These are phyloP conservation scores for Senecio squalidus DNA, from an alignment of 140 eudicot genomes.

Conservation along the genomic window DNA sequence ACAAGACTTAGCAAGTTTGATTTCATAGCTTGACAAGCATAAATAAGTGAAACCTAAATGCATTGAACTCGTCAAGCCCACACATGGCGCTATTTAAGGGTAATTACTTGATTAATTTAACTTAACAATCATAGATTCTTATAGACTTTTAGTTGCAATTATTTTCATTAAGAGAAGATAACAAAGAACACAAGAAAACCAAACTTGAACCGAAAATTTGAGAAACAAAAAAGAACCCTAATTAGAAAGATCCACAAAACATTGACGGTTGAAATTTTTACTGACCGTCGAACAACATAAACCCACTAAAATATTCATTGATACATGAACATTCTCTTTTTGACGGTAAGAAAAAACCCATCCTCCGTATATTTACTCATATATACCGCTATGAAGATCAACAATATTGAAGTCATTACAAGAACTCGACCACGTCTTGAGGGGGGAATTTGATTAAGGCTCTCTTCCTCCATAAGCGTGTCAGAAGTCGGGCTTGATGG, in stretches of 20 bases:
- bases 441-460: constrained; percentile 18
- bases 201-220: constrained; percentile 10
- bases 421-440: constrained; percentile 15
- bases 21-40: too few species aligned
- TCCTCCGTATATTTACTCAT: constrained; percentile 28
- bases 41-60: neutral
- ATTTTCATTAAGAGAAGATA: constrained; percentile 19
- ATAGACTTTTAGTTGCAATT: neutral
- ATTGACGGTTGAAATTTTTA: constrained; percentile 11
- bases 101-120: neutral
- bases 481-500: constrained; percentile 37
- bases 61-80: neutral
- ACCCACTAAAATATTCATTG: constrained; percentile 14
- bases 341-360: constrained; percentile 26
- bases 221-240: constrained; percentile 1
- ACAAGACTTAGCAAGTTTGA: too few species aligned
- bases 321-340: constrained; percentile 15
- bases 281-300: constrained; percentile 5
- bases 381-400: constrained; percentile 23
- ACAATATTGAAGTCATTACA: constrained; percentile 15
- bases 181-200: constrained; percentile 13
- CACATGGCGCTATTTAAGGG: neutral
- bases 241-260: constrained; percentile 4
- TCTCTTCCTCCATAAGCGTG: constrained; percentile 26
- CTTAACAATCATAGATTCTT: neutral